Base-by-base conservation (phyloP, 805 yeast species). In the Saturnispora galanensis region DNA sequence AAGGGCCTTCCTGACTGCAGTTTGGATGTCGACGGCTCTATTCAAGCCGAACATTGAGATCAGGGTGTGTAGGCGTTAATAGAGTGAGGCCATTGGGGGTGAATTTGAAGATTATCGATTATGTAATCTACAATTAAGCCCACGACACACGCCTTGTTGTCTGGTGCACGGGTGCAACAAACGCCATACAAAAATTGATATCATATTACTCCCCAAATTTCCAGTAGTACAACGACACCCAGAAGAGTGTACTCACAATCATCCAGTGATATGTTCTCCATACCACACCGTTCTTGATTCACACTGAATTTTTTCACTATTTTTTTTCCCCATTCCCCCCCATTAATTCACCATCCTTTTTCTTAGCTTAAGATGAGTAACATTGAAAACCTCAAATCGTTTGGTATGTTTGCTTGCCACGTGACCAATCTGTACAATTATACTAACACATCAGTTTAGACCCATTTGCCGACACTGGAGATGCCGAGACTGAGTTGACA, bases 401-500 rank as follows among this genome's bases (percentile, higher is more conserved):
- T 83, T 72, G 80, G 77, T 73, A 70, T 45, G 77, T 68, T 31
- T 31, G 34, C 6, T 31, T 31, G n/a, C 34, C n/a, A 31, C 34
- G 6, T 31, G 34, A 31, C 34, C 34, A 12, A 12, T 5, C 2
- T 5, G 34, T 4, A 5, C 15, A 31, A 21, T 21, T 31, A 31
- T 31, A 31, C 34, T 31, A 31, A 31, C 15, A 34, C 16, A 10
- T 10, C 32, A 16, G 17, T 4, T 5, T 4, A 74, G 96, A 90
- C 73, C 98, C 98, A 52, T 90, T 90, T 81, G 97, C 97, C 81
- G 98, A 90, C 70, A 89, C 97, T 71, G 97, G 97, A 76, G 97
- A 90, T 79, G 94, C 93, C 73, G 96, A 90, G 68, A 84, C 95
- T 58, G 90, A 90, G 71, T 84, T 95, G 63, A 80, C 94, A 49